Conservation (phyloP, 495 filamentous ascomycete species). For the Darksidea phi region DNA sequence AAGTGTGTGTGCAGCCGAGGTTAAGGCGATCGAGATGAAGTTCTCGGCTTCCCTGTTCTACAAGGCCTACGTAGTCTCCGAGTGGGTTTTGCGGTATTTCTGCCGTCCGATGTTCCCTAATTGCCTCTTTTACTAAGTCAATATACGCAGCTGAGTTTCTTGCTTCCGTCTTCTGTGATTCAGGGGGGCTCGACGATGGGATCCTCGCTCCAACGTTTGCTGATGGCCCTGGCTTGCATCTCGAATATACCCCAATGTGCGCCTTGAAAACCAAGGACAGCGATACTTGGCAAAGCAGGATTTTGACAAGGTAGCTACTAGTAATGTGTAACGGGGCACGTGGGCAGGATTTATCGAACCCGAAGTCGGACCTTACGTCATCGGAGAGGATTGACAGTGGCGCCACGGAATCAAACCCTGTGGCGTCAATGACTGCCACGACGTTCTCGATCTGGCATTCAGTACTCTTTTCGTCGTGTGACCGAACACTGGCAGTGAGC, state of each 20-base stretch:
- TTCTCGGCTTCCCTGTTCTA: constrained; percentile 4
- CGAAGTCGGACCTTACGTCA: not conserved
- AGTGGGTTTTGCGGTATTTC: constrained; percentile 6
- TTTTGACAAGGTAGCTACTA: constrained; percentile 2
- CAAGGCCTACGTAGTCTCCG: constrained; percentile 7
- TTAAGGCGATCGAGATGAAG: not conserved
- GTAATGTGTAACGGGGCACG: not conserved
- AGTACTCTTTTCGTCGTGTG: not conserved
- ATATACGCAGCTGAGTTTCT: not conserved
- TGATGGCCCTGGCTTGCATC: constrained; percentile 6
- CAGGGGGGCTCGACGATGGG: not conserved
- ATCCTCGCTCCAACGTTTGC: not conserved
- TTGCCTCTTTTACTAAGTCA: not conserved
- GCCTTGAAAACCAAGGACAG: not conserved
- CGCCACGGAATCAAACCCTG: not conserved
- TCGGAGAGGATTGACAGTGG: constrained; percentile 5
- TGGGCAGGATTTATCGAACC: not conserved
- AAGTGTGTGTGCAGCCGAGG: not conserved
- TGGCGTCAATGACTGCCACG: constrained; percentile 3
- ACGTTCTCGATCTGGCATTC: constrained; percentile 1
- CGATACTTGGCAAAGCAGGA: not conserved
- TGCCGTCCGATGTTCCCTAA: not conserved
- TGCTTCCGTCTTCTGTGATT: not conserved
- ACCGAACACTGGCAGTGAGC: not conserved
- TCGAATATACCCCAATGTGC: constrained; percentile 7